A percentile compares a stretch with the other conserved stretches of the same genome.
These are phyloP conservation scores for Incumbomyces lentus DNA, from an alignment of 2,329 filamentous ascomycete genomes.

Conservation along the genomic window DNA sequence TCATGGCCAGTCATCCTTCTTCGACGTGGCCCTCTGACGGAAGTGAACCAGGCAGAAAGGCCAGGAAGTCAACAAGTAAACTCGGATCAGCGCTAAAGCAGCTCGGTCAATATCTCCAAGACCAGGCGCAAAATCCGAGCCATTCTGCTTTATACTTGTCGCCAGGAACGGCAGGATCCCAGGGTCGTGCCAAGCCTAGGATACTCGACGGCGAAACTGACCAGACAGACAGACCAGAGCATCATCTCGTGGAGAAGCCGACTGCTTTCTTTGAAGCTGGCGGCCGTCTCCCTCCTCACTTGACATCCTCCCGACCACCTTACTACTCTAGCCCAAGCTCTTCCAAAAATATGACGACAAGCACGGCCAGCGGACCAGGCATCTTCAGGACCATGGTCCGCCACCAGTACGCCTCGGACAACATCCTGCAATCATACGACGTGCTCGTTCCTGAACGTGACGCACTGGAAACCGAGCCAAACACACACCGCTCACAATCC, in stretches of 20 bases:
- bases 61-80: background rate
- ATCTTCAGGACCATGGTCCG: background rate
- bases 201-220: background rate
- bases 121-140: background rate
- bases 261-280: background rate
- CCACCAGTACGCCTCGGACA: slow-evolving; percentile 18
- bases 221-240: background rate
- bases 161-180: background rate
- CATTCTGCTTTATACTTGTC: slow-evolving; percentile 3
- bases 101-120: slow-evolving; percentile 1
- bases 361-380: background rate
- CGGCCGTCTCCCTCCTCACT: background rate
- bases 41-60: too few species aligned
- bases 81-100: background rate
- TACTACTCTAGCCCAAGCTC: background rate
- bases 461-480: too few species aligned
- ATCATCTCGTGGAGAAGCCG: background rate
- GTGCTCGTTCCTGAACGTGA: slow-evolving; percentile 12
- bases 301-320: background rate
- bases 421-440: slow-evolving; percentile 20
- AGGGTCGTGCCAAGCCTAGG: too few species aligned
- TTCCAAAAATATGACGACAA: background rate
- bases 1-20: too few species aligned
- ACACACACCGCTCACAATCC: background rate
- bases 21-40: too few species aligned